A percentile compares a stretch with the other conserved stretches of the same genome.
Conservation (phyloP, 805 yeast species). For the Candida arabinofermentans region DNA sequence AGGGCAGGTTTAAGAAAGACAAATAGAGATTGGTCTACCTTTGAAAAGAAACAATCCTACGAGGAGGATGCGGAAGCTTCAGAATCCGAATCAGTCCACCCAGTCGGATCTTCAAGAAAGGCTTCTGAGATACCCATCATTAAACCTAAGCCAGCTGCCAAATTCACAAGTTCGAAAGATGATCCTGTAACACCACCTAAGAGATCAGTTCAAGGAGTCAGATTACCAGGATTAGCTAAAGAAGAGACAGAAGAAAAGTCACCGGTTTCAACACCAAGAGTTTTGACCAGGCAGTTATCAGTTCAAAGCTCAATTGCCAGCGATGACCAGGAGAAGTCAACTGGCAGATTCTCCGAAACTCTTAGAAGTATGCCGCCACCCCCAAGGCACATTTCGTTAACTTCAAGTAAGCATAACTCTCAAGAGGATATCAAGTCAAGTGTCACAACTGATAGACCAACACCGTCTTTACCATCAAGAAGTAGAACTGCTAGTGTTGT, state of each 20-base stretch:
- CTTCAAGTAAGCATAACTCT: slow-evolving; percentile 1
- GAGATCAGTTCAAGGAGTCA: slow-evolving; percentile 1
- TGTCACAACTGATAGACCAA: neutral
- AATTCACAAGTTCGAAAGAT: neutral
- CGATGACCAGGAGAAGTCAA: neutral
- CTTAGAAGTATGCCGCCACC: slow-evolving; percentile 14
- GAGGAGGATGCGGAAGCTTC: neutral
- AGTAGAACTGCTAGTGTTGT: neutral
- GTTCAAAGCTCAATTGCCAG: slow-evolving; percentile 2
- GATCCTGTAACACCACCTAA: neutral
- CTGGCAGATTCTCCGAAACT: neutral
- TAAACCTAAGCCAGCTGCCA: slow-evolving; percentile 4
- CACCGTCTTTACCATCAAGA: neutral
- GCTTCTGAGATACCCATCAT: slow-evolving; percentile 1
- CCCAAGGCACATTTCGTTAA: slow-evolving; percentile 15
- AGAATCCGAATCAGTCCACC: slow-evolving; percentile 1
- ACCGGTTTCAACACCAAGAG: neutral
- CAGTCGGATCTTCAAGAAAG: slow-evolving; percentile 2
- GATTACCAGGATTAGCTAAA: slow-evolving; percentile 7
- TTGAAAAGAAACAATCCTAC: slow-evolving; percentile 3
- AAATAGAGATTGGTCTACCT: slow-evolving; percentile 4
- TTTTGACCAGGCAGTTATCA: neutral
- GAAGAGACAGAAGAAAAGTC: neutral
- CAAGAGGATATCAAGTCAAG: neutral
- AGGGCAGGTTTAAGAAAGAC: slow-evolving; percentile 15